Evolutionary conservation across 805 yeast species (phyloP), one percentile per base, ranked within the genome.

Genomic region (Priceomyces haplophilus): DNA sequence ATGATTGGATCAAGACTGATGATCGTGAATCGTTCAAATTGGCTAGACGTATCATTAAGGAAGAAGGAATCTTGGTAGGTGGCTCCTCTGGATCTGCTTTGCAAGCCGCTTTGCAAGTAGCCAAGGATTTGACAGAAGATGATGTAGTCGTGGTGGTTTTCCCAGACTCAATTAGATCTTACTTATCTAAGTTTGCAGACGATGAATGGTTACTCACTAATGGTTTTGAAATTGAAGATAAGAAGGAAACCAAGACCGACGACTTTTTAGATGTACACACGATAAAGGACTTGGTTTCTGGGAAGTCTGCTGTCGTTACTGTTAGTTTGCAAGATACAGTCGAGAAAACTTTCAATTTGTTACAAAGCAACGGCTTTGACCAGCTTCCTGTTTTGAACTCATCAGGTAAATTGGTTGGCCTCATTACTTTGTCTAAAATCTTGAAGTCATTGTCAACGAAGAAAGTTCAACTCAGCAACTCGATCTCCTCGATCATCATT

Each of bases 11-110:
- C 72, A 87, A 87, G 72, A 86, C 95, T 34, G 89, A 85, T 51
- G 96, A 87, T 61, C 76, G 80, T 45, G 89, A 83, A 50, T 79
- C 91, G 31, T 88, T 87, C 71, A 72, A 79, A 43, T 78, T 83
- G 54, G 91, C 95, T 30, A 77, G 96, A 70, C 81, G 88, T 66
- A 73, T 87, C 50, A 87, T 87, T 54, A 70, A 82, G 40, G 90
- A 85, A 59, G 96, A 87, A 66, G 96, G 96, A 62, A 79, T 87
- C 42, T 72, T 87, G 40, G 88, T 87, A 39, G 96, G 96, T 59
- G 96, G 96, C n/a, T 83, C 90, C 7, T 82, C 90, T 12, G 96
- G 96, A 46, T 75, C 84, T 52, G 90, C 96, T 7, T 76, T 87
- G 53, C 82, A 84, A 54, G 95, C 93, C 25, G 83, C 88, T 37